phyloP scores from a whole-genome alignment of 805 yeast species.

The Saccharomycopsis schoenii region DNA sequence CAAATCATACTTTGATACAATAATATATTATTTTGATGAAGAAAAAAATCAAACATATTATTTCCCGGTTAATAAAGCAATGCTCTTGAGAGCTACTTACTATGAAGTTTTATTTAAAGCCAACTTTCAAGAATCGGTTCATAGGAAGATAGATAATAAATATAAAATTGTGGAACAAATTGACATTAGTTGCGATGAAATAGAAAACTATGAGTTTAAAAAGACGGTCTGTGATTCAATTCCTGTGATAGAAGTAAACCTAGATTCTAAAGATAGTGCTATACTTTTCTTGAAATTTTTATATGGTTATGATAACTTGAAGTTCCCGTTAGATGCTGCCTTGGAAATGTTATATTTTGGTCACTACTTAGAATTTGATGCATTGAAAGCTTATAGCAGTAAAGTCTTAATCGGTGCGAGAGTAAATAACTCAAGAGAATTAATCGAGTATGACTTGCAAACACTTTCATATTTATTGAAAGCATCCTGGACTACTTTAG shows the following conservation, averaged over 20 bases:
- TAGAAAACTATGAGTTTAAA: neutral
- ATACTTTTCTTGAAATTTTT: conserved; percentile 45
- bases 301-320: conserved; percentile 46
- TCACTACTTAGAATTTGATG: conserved; percentile 29
- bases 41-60: conserved; percentile 21
- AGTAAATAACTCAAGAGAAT: neutral
- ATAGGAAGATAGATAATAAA: neutral
- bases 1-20: conserved; percentile 1
- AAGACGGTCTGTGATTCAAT: conserved; percentile 10
- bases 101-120: conserved; percentile 55
- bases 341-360: conserved; percentile 50
- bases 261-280: conserved; percentile 29
- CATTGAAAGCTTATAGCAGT: neutral
- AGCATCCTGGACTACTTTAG: conserved; percentile 58
- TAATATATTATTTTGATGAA: conserved; percentile 1
- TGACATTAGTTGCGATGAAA: neutral
- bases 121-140: conserved; percentile 21
- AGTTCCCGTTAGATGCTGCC: conserved; percentile 40
- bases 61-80: conserved; percentile 58
- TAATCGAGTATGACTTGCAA: conserved; percentile 1
- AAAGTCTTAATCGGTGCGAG: neutral
- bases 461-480: conserved; percentile 44
- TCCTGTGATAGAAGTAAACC: conserved; percentile 28
- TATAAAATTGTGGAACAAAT: conserved; percentile 4
- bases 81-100: conserved; percentile 52